These are phyloP conservation scores for Paspalum vaginatum DNA, from an alignment of 176 grass and related monocot species.

Conservation along the genomic window DNA sequence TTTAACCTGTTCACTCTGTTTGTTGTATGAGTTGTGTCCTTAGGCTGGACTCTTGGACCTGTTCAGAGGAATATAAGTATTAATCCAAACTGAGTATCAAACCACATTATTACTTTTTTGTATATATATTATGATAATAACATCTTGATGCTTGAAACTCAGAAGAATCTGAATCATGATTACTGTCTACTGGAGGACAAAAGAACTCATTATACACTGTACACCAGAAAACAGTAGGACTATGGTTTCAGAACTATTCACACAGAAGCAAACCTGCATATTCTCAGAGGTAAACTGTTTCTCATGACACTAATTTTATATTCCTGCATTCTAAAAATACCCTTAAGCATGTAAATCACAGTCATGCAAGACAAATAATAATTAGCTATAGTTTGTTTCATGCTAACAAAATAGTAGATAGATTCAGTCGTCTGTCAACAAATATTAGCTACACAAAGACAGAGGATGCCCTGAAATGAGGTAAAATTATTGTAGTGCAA, in stretches of 20 bases:
- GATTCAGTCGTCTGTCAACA: background rate
- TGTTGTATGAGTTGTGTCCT: constrained; percentile 83
- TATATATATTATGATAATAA: background rate
- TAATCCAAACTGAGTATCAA: constrained; percentile 31
- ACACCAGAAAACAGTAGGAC: background rate
- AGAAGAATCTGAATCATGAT: background rate
- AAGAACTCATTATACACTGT: background rate
- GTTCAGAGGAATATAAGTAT: constrained; percentile 32
- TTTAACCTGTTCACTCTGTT: constrained; percentile 55
- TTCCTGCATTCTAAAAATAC: background rate
- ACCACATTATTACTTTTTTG: constrained; percentile 1
- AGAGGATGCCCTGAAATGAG: background rate
- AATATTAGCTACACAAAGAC: background rate
- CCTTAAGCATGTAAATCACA: constrained; percentile 6
- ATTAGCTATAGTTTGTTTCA: background rate
- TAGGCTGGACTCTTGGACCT: constrained; percentile 89
- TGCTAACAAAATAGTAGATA: background rate
- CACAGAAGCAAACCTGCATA: background rate
- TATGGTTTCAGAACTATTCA: background rate
- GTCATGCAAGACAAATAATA: background rate
- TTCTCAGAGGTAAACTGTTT: background rate
- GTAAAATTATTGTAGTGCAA: background rate
- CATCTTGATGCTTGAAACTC: background rate
- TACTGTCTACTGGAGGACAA: background rate
- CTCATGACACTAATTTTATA: background rate